Evolutionary conservation across 2,329 filamentous ascomycete species (phyloP), one percentile per base, ranked within the genome.

Genomic region (Ophiostoma quercus): DNA sequence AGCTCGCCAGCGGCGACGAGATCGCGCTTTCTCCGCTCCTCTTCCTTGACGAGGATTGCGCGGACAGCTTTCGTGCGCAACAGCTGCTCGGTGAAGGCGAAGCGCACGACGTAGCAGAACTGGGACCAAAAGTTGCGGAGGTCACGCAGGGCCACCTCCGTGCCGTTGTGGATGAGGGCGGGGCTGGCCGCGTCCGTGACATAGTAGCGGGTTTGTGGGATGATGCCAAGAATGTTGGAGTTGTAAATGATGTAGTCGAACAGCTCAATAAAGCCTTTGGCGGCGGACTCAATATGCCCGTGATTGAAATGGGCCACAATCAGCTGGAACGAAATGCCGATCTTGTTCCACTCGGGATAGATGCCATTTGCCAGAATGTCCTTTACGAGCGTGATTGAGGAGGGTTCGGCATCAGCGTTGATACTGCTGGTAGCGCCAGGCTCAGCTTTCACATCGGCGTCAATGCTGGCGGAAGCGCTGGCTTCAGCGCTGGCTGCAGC

Each of bases 71-170:
- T 65, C n/a, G 34, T 39, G 34, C 62, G 62, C 62, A 65, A 19
- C 34, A 65, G 34, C 34, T 65, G 62, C 62, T 65, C 62, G 2
- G 62, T 65, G 16, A 65, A 34, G 2, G 32, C 9, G 9, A 22
- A 65, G 62, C 62, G 62, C 19, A 34, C 19, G 39, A 65, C 37
- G n/a, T 65, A 65, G 19, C 39, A 65, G 19, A 65, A 65, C n/a
- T 65, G 62, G 1, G 62, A 3, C 62, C 62, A 65, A 16, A 65
- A 65, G 62, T 41, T 65, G 62, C 62, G 62, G 3, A 22, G 8
- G 19, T 65, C 62, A 2, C 62, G 62, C 34, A 65, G 62, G 22
- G 62, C 62, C 7, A 65, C 62, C 9, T 25, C 22, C 12, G 2
- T 57, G 8, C 51, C 51, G 22, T 34, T 34, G 8, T 34, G 34